Base-by-base conservation (phyloP, 257 asterid species). In the Nyctanthes arbortristis region DNA sequence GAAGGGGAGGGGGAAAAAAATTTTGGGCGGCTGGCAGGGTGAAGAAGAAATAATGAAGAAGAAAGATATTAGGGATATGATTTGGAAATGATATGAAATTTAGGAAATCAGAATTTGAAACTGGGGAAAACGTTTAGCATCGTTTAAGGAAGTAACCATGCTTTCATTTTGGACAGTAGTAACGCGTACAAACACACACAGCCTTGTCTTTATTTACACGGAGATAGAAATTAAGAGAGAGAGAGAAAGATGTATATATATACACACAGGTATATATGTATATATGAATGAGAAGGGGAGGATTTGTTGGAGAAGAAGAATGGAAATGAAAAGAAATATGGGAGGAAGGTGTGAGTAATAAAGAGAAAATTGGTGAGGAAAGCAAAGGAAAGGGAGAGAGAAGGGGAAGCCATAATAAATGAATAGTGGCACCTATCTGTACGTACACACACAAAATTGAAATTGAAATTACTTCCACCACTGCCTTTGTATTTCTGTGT, bases 121-220 rank as follows among this genome's bases (percentile, higher is more conserved):
- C 34, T 63, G 54, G 58, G 65, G 59, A 39, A 68, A 5, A 22
- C 59, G 59, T 52, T 52, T 52, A 52, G 80, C 81, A 74, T 77
- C 58, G 68, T 80, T 78, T 66, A 83, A 83, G 84, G 76, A 82
- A 77, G 75, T 22, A 81, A 75, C 81, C 84, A 73, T 72, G 85
- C 73, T 52, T 79, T 77, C 80, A 72, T 76, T 32, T 78, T 73
- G 72, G 71, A 71, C 59, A 49, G 73, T 58, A 52, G 91, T 79
- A 85, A 88, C 88, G 82, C 59, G 37, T 57, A 45, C 28, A 52
- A 36, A 61, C 31, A 43, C n/a, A 30, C n/a, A n/a, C n/a, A n/a
- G n/a, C n/a, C 5, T 36, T 54, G 9, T 45, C 68, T 31, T 39
- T 52, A 34, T 34, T 3, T 47, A 55, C n/a, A 1, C 18, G 1